Percentiles rank a stretch among this genome's conserved stretches.
Evolutionary conservation across 164 flowering plant species (phyloP).

Genomic region (Saururus chinensis): DNA sequence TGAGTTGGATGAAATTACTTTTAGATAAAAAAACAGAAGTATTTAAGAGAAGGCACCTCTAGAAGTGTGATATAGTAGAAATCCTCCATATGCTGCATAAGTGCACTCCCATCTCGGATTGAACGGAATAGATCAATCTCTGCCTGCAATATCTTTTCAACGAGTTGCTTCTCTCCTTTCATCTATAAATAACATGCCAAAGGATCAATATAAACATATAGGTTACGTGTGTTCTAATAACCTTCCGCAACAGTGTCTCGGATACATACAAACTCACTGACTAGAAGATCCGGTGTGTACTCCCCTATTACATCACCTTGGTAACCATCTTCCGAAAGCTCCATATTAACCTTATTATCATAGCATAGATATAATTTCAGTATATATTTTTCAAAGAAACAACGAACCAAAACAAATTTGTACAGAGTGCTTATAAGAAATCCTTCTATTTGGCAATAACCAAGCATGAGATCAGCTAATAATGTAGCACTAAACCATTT

Average conservation of each 20-base stretch:
- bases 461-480: no score
- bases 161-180: conserved; percentile 90
- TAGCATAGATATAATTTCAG: not conserved
- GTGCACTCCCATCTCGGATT: conserved; percentile 91
- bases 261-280: conserved; percentile 76
- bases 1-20: not conserved
- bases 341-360: conserved; percentile 50
- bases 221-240: not conserved
- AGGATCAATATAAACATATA: not conserved
- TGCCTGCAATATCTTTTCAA: conserved; percentile 72
- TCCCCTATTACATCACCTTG: conserved; percentile 79
- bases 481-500: no score
- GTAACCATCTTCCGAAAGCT: conserved; percentile 64
- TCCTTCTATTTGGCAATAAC: no score
- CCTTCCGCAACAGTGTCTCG: conserved; percentile 1
- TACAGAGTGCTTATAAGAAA: no score
- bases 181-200: conserved; percentile 28
- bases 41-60: conserved; percentile 42
- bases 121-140: conserved; percentile 83
- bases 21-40: not conserved
- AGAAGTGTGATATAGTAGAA: conserved; percentile 79
- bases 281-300: conserved; percentile 81
- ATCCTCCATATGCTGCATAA: conserved; percentile 99
- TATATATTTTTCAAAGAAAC: no score
- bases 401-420: no score